Percentiles rank a stretch among this genome's conserved stretches.
Evolutionary conservation across 306 rosid species (phyloP).

Genomic region (Cicer pinnatifidum): DNA sequence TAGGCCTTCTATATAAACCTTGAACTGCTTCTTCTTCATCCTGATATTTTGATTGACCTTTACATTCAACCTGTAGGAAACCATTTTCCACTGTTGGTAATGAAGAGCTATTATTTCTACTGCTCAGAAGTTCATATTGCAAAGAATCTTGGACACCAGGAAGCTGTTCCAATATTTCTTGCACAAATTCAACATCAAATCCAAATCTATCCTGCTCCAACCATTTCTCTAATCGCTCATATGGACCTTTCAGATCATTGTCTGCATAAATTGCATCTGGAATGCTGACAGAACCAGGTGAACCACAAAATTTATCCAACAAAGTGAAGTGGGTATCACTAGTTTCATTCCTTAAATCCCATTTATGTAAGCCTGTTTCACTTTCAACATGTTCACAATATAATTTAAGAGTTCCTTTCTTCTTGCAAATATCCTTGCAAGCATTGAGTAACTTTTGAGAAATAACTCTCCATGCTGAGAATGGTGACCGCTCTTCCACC

Average conservation of each 20-base stretch:
- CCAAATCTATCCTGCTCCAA: slow-evolving; percentile 96
- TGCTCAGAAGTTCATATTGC: slow-evolving; percentile 61
- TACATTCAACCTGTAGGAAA: slow-evolving; percentile 58
- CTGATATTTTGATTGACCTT: slow-evolving; percentile 57
- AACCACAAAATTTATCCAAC: slow-evolving; percentile 70
- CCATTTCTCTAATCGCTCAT: slow-evolving; percentile 69
- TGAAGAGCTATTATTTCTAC: slow-evolving; percentile 60
- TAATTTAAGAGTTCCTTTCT: slow-evolving; percentile 64
- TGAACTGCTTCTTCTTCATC: slow-evolving; percentile 56
- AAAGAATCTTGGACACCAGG: slow-evolving; percentile 66
- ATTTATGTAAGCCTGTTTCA: slow-evolving; percentile 45
- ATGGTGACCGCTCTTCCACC: slow-evolving; percentile 73
- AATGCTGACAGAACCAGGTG: slow-evolving; percentile 51
- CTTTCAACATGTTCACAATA: slow-evolving; percentile 70
- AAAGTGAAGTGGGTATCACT: slow-evolving; percentile 48
- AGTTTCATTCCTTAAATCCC: slow-evolving; percentile 44
- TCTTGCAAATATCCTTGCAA: slow-evolving; percentile 64
- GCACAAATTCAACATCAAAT: slow-evolving; percentile 86
- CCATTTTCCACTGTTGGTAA: slow-evolving; percentile 82
- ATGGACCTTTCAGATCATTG: slow-evolving; percentile 51
- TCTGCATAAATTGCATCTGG: slow-evolving; percentile 56
- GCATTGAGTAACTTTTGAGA: slow-evolving; percentile 65
- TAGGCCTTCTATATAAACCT: slow-evolving; percentile 61
- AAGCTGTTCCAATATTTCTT: slow-evolving; percentile 81
- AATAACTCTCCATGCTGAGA: slow-evolving; percentile 74